Percentiles rank a stretch among this genome's conserved stretches.
phyloP scores from a whole-genome alignment of 2,329 filamentous ascomycete genomes.

The Botrytis byssoidea region DNA sequence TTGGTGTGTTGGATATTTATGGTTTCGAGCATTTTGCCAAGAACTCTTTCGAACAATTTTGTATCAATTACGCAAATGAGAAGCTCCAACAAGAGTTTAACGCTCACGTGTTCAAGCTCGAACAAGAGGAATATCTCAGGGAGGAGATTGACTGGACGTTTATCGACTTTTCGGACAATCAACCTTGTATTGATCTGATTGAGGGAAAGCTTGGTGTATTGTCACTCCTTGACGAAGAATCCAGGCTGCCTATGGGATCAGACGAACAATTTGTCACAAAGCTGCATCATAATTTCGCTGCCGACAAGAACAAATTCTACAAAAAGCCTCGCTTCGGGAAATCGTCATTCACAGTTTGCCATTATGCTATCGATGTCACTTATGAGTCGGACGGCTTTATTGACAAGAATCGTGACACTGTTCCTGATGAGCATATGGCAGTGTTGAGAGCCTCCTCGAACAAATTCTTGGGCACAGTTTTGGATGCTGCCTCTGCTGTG shows the following conservation, averaged over 20 bases:
- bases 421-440: slow-evolving; percentile 97
- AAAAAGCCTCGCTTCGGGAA: slow-evolving; percentile 98
- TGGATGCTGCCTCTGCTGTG: slow-evolving; percentile 81
- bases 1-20: slow-evolving; percentile 98
- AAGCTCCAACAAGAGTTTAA: slow-evolving; percentile 99
- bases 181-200: slow-evolving; percentile 97
- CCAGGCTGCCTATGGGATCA: slow-evolving; percentile 91
- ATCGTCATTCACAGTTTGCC: slow-evolving; percentile 95
- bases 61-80: slow-evolving; percentile 99
- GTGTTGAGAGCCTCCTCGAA: slow-evolving; percentile 83
- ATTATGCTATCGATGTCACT: slow-evolving; percentile 96
- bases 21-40: slow-evolving; percentile 99
- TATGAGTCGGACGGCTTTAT: slow-evolving; percentile 99
- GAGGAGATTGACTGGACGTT: slow-evolving; percentile 99
- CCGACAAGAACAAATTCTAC: slow-evolving; percentile 93
- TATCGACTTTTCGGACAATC: slow-evolving; percentile 98
- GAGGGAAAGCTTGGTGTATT: slow-evolving; percentile 95
- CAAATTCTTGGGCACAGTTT: slow-evolving; percentile 76
- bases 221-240: slow-evolving; percentile 92
- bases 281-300: slow-evolving; percentile 87
- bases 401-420: slow-evolving; percentile 98
- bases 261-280: slow-evolving; percentile 97
- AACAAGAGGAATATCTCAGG: slow-evolving; percentile 94
- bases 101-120: slow-evolving; percentile 97
- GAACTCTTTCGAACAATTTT: slow-evolving; percentile 99